Conservation (phyloP, 1,284 basidiomycete genomes). For the Grifola frondosa region DNA sequence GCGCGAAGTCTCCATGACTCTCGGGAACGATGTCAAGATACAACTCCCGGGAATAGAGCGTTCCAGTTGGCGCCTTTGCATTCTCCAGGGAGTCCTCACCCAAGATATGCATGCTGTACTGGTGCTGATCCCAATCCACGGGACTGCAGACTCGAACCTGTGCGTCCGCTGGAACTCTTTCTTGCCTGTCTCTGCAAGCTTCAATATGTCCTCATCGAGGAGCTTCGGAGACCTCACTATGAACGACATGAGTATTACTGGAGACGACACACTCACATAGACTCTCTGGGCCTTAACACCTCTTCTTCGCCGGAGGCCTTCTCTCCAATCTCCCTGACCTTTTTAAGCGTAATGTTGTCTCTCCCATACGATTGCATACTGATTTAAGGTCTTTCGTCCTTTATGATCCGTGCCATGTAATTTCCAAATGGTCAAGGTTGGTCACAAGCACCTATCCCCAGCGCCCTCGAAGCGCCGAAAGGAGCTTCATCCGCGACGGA, state of each 20-base stretch:
- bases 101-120: slow-evolving; percentile 8
- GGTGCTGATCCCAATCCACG: background rate
- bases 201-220: slow-evolving; percentile 8
- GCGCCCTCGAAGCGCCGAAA: slow-evolving; percentile 7
- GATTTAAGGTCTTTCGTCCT: slow-evolving; percentile 26
- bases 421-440: slow-evolving; percentile 16
- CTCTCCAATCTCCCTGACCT: slow-evolving; percentile 17
- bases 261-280: slow-evolving; percentile 5
- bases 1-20: slow-evolving; percentile 12
- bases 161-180: slow-evolving; percentile 1
- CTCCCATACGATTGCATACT: slow-evolving; percentile 28
- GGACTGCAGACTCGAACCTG: background rate
- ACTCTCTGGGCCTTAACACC: slow-evolving; percentile 8
- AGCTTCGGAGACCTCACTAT: slow-evolving; percentile 3
- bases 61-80: slow-evolving; percentile 12
- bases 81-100: slow-evolving; percentile 18
- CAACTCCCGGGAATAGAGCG: slow-evolving; percentile 13
- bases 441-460: slow-evolving; percentile 17
- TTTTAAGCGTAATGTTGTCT: slow-evolving; percentile 22
- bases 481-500: background rate
- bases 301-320: slow-evolving; percentile 14
- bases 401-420: slow-evolving; percentile 24
- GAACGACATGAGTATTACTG: too few species aligned
- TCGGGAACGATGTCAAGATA: slow-evolving; percentile 12
- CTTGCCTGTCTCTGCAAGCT: background rate